A percentile compares a stretch with the other conserved stretches of the same genome.
phyloP scores from a whole-genome alignment of 352 stramenopile species.

The Globisporangium paddicum region DNA sequence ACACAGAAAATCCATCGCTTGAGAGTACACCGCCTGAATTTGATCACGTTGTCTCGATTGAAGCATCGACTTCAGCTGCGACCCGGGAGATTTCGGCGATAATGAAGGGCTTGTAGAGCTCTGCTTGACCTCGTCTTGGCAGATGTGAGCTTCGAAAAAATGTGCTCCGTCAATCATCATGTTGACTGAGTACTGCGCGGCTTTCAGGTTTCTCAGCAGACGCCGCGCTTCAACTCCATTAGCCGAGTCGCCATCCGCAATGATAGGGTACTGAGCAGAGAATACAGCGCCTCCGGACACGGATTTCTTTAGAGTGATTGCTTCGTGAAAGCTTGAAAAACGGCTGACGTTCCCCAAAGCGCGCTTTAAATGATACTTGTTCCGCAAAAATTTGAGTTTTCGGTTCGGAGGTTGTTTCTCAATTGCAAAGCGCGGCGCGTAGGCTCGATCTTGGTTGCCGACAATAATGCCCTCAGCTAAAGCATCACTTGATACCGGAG shows the following conservation, averaged over 20 bases:
- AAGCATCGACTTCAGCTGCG: conserved; percentile 28
- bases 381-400: conserved; percentile 28
- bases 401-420: conserved; percentile 50
- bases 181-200: conserved; percentile 50
- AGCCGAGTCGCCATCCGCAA: conserved; percentile 10
- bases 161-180: conserved; percentile 70
- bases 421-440: conserved; percentile 22
- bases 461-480: not conserved
- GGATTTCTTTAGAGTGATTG: conserved; percentile 11
- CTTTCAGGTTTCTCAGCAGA: conserved; percentile 53
- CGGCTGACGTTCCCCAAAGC: conserved; percentile 42
- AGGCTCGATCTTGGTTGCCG: conserved; percentile 1
- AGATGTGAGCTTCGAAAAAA: conserved; percentile 57
- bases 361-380: conserved; percentile 29
- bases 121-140: conserved; percentile 10
- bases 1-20: conserved; percentile 56
- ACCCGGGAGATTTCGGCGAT: conserved; percentile 15
- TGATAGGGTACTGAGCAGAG: not conserved
- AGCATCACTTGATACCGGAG: not conserved
- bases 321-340: conserved; percentile 40
- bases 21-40: conserved; percentile 47
- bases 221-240: conserved; percentile 42
- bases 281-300: too few species aligned
- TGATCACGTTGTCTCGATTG: conserved; percentile 42
- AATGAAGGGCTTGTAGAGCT: not conserved